phyloP scores from a whole-genome alignment of 1,284 basidiomycete genomes.

The Trametes pubescens region DNA sequence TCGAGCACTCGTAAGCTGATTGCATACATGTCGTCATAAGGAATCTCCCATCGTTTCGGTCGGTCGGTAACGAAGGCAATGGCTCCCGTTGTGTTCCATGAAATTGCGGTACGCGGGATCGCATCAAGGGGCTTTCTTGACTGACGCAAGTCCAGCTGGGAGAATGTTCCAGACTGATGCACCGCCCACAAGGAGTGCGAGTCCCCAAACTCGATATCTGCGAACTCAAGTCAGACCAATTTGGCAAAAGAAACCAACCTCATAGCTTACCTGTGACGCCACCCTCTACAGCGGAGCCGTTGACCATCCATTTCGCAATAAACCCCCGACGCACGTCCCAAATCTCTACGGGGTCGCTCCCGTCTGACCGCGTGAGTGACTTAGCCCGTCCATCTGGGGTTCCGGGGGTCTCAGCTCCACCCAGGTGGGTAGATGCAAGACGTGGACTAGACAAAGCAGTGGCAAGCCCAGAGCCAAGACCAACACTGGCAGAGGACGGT shows the following conservation, averaged over 20 bases:
- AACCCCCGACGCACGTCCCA: constrained; percentile 89
- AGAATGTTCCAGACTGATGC: constrained; percentile 81
- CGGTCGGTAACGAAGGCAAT: constrained; percentile 75
- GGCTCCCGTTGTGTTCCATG: constrained; percentile 77
- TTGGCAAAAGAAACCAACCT: background rate
- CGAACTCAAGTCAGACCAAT: background rate
- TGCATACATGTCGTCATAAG: constrained; percentile 85
- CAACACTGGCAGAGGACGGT: constrained; percentile 18
- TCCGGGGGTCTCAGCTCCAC: constrained; percentile 20
- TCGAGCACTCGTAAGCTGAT: too few species aligned
- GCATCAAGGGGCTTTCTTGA: constrained; percentile 71
- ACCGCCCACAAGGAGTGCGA: constrained; percentile 80
- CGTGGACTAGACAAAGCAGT: constrained; percentile 34
- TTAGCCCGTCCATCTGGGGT: constrained; percentile 28
- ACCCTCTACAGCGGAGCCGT: constrained; percentile 68
- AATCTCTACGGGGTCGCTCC: constrained; percentile 76
- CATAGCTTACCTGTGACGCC: constrained; percentile 68
- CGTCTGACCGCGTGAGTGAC: constrained; percentile 42
- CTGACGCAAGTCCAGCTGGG: constrained; percentile 79
- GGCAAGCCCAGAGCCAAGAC: constrained; percentile 16
- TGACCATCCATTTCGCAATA: constrained; percentile 84
- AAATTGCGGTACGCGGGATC: constrained; percentile 69
- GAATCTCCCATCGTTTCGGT: constrained; percentile 70
- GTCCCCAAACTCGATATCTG: constrained; percentile 77
- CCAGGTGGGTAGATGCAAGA: constrained; percentile 19